Conservation (phyloP, 176 grass and related monocot genomes). For the Triticum dicoccoides region DNA sequence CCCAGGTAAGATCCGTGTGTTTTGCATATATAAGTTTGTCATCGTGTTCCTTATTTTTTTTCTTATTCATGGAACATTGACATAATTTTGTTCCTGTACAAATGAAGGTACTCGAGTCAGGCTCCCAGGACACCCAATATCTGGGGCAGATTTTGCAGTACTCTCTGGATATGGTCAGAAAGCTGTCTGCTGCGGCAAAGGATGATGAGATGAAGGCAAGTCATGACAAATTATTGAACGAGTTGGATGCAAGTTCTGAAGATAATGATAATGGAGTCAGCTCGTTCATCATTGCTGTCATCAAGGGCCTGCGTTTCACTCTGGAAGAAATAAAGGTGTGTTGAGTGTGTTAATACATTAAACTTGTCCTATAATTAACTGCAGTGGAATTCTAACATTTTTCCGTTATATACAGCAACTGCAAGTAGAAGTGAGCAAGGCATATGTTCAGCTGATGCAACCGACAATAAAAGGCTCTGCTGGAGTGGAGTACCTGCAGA, state of each 20-base stretch:
- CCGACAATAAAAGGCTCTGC: constrained; percentile 74
- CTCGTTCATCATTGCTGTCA: constrained; percentile 66
- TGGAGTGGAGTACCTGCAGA: constrained; percentile 87
- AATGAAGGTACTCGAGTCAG: constrained; percentile 63
- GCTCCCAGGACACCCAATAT: constrained; percentile 56
- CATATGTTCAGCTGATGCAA: constrained; percentile 73
- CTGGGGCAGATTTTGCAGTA: constrained; percentile 83
- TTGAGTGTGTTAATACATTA: constrained; percentile 12
- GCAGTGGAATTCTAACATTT: neutral
- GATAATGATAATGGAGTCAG: constrained; percentile 38
- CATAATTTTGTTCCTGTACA: neutral
- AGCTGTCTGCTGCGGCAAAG: constrained; percentile 67
- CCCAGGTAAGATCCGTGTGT: constrained; percentile 50
- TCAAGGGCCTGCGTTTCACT: constrained; percentile 82
- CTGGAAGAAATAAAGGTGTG: constrained; percentile 88
- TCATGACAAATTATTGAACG: constrained; percentile 67
- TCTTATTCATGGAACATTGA: constrained; percentile 2
- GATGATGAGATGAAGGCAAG: constrained; percentile 72
- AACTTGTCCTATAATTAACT: neutral
- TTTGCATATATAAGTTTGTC: neutral
- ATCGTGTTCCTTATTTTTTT: neutral
- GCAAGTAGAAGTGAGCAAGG: constrained; percentile 73
- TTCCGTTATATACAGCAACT: constrained; percentile 57
- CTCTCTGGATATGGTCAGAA: constrained; percentile 54
- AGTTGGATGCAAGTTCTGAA: constrained; percentile 58